Conservation (phyloP, 2,329 filamentous ascomycete species). For the Cladophialophora psammophila region DNA sequence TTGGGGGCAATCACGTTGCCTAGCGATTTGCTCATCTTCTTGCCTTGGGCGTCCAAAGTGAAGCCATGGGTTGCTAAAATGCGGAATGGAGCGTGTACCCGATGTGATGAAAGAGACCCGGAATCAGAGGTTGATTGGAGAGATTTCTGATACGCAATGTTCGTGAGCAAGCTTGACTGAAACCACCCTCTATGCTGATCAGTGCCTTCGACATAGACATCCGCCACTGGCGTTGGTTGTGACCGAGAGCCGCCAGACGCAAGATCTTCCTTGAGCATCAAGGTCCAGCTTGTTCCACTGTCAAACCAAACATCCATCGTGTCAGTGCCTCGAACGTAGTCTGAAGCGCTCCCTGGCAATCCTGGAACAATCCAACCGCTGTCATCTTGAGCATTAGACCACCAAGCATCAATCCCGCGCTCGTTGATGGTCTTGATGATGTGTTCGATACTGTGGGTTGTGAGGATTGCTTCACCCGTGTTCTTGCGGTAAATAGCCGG, state of each 20-base stretch:
- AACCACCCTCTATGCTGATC: slow-evolving; percentile 99
- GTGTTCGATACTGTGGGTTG: slow-evolving; percentile 78
- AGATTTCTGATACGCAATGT: slow-evolving; percentile 67
- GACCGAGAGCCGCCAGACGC: slow-evolving; percentile 43
- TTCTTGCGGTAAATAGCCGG: slow-evolving; percentile 80
- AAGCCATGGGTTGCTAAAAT: slow-evolving; percentile 96
- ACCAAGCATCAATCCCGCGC: slow-evolving; percentile 91
- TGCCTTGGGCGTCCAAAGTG: slow-evolving; percentile 84
- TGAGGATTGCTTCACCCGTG: slow-evolving; percentile 77
- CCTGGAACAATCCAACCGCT: slow-evolving; percentile 75
- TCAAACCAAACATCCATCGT: slow-evolving; percentile 99
- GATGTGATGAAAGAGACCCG: slow-evolving; percentile 33
- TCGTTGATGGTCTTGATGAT: slow-evolving; percentile 80
- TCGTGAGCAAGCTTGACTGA: slow-evolving; percentile 90
- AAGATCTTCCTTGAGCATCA: slow-evolving; percentile 46
- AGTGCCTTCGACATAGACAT: slow-evolving; percentile 91
- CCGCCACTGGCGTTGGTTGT: slow-evolving; percentile 59
- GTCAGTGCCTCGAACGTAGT: slow-evolving; percentile 74
- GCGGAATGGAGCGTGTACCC: slow-evolving; percentile 74
- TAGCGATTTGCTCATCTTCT: slow-evolving; percentile 98
- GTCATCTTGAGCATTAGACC: slow-evolving; percentile 80
- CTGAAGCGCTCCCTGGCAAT: slow-evolving; percentile 58
- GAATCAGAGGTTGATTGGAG: slow-evolving; percentile 41
- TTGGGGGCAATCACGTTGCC: slow-evolving; percentile 84
- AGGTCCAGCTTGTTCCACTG: slow-evolving; percentile 91